Base-by-base conservation (phyloP, 2,329 filamentous ascomycete genomes). In the Curvularia sp. region DNA sequence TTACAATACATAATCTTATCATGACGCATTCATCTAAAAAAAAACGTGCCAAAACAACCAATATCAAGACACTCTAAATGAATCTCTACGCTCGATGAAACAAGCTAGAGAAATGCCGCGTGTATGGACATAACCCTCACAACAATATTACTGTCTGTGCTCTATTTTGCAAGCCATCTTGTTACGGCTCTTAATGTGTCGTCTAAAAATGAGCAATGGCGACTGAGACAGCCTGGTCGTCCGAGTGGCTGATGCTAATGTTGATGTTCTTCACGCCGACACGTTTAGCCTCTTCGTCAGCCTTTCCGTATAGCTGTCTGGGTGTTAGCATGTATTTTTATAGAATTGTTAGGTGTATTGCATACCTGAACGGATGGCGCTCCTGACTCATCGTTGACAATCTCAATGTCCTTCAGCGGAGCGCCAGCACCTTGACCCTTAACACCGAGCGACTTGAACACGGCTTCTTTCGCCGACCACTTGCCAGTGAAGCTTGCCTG, bases 401-500 rank as follows among this genome's bases (percentile, higher is more conserved):
- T 94, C 81, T 99, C 96, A 81, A 99, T 99, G 42, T 98, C 93
- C 83, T 89, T 95, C 79, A 99, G 79, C 15, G 92, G 85, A 59
- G 95, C 94, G 65, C 96, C 95, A 9, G 90, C 93, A 61, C 95
- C 95, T 80, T 91, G 89, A 79, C 93, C 90, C 68, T 85, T 81
- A 12, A 98, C 93, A 66, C 93, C 93, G 13, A 99, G 84, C 38
- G 92, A 93, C 86, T 99, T 99, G 85, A 99, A 99, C 0, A 99
- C 93, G 28, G 95, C 95, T 81, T 99, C 95, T 83, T 99, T 99
- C 35, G 95, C 95, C 71, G 90, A 94, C 95, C 95, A 99, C 68
- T 93, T 88, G 49, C 95, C 95, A 5, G 94, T 92, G 79, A 97
- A 99, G 51, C 92, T 96, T 66, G 93, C 91, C 75, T 92, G 92